Evolutionary conservation across 2,329 filamentous ascomycete species (phyloP), one percentile per base, ranked within the genome.

Genomic region (Aspergillus melleus): DNA sequence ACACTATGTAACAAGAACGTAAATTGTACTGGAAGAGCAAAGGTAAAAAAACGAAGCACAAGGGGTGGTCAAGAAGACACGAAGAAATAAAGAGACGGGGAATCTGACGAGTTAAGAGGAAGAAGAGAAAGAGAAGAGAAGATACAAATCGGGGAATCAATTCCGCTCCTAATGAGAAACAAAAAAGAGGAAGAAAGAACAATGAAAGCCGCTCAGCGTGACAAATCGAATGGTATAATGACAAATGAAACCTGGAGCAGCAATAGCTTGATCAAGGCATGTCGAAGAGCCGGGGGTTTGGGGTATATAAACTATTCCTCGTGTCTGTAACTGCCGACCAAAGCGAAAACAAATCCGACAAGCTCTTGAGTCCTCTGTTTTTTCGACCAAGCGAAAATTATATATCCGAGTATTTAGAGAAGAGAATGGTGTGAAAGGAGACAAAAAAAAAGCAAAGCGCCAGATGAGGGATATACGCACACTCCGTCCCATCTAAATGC

Each of bases 401-500:
- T 55, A 62, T 57, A 57, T 57, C 52, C 52, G 47, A 47, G 52
- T 32, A 54, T 24, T 26, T 46, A 46, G 39, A 58, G 46, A 47
- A 53, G 52, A 53, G 39, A 54, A 58, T 44, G 42, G 52, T 46
- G 55, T 52, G 29, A 51, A 46, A 14, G 16, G 36, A 42, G 12
- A n/a, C 5, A 61, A 57, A 62, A 49, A 49, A 60, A 60, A 63
- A 63, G 60, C 47, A 59, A 64, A 59, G 58, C 61, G 52, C 55
- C 65, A 61, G 64, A 62, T 61, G 59, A 68, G 60, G 64, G 63
- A 66, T 60, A 67, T 66, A 70, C 69, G 64, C 62, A 64, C 65
- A 65, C 65, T 68, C 66, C 66, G 60, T 66, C 64, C 64, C 60
- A 68, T 70, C 66, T 71, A 71, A 69, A 70, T 72, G 67, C 68